Evolutionary conservation across 345 rosid genomes (phyloP).

Genomic region (Bretschneidera sinensis): DNA sequence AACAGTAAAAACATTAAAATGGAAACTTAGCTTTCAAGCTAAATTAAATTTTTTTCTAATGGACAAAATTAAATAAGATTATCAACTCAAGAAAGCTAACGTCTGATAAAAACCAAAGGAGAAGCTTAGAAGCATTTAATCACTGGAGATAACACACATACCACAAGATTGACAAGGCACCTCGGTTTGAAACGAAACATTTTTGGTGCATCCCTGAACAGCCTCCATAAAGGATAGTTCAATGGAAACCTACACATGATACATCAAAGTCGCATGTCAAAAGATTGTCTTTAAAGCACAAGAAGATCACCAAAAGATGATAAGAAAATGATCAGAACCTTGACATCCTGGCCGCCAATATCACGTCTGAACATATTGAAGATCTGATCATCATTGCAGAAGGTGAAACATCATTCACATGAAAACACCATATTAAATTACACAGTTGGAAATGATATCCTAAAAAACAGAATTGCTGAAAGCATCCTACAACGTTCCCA

Average conservation of each 20-base stretch:
- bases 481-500: not conserved
- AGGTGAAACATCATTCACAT: slow-evolving; percentile 9
- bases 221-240: slow-evolving; percentile 99
- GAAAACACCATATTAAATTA: slow-evolving; percentile 7
- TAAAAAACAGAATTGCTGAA: slow-evolving; percentile 1
- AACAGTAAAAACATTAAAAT: slow-evolving; percentile 4
- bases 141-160: slow-evolving; percentile 23
- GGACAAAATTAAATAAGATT: not conserved
- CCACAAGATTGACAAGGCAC: slow-evolving; percentile 88
- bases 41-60: not conserved
- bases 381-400: slow-evolving; percentile 39
- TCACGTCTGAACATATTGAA: slow-evolving; percentile 55
- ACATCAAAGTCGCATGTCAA: slow-evolving; percentile 6
- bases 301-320: slow-evolving; percentile 11
- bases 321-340: slow-evolving; percentile 43
- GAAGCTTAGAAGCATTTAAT: not conserved
- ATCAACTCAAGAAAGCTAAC: not conserved
- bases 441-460: not conserved
- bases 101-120: not conserved
- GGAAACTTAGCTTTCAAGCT: not conserved
- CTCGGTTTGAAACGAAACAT: slow-evolving; percentile 75
- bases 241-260: slow-evolving; percentile 52
- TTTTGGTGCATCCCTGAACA: slow-evolving; percentile 92
- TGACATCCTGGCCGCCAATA: slow-evolving; percentile 85
- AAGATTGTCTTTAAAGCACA: slow-evolving; percentile 16